Evolutionary conservation across 352 stramenopile species (phyloP).

Genomic region (Pythium utonaiense): DNA sequence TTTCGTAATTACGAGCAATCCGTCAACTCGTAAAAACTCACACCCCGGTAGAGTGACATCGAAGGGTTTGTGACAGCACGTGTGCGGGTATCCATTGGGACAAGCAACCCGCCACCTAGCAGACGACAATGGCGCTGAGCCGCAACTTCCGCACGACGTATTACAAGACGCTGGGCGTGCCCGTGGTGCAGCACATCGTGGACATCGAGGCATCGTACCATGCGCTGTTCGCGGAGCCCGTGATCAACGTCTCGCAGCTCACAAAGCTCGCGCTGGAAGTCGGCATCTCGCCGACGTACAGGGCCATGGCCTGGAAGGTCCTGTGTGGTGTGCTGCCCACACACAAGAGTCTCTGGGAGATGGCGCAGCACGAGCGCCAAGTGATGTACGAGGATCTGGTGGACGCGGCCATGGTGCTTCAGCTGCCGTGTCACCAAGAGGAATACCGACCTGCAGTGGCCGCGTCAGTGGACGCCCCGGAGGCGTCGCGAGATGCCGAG

Average conservation of each 20-base stretch:
- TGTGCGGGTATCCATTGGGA: too few species aligned
- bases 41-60: slow-evolving; percentile 3
- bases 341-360: slow-evolving; percentile 59
- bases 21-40: slow-evolving; percentile 10
- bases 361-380: slow-evolving; percentile 43
- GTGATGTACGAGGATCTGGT: slow-evolving; percentile 69
- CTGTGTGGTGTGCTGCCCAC: slow-evolving; percentile 50
- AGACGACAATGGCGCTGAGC: slow-evolving; percentile 50
- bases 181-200: slow-evolving; percentile 80
- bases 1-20: slow-evolving; percentile 2
- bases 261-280: slow-evolving; percentile 74
- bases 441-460: not conserved
- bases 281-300: slow-evolving; percentile 53
- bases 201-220: slow-evolving; percentile 75
- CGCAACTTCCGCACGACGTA: slow-evolving; percentile 84
- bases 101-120: not conserved
- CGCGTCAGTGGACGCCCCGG: not conserved
- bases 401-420: slow-evolving; percentile 43
- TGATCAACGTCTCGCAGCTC: slow-evolving; percentile 63
- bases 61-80: not conserved
- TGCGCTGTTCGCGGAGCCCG: slow-evolving; percentile 48
- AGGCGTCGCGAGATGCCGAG: not conserved
- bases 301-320: slow-evolving; percentile 56
- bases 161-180: slow-evolving; percentile 86
- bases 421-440: slow-evolving; percentile 11